Percentiles rank a stretch among this genome's conserved stretches.
These are phyloP conservation scores for Crithidia mellificae DNA, from an alignment of 208 protist genomes.

Conservation along the genomic window DNA sequence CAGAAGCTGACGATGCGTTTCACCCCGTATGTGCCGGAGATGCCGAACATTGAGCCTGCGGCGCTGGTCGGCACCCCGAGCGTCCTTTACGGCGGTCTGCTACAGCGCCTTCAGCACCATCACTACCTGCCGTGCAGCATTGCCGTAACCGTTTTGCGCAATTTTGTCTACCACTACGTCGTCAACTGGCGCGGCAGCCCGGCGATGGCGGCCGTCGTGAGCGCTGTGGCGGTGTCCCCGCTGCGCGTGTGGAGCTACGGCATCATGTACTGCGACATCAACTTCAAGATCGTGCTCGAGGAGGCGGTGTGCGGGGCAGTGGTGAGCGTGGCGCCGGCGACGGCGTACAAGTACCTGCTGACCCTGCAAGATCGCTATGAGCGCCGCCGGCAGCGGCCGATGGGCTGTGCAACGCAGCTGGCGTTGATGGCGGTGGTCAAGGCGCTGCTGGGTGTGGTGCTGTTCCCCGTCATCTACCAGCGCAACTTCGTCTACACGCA, in stretches of 20 bases:
- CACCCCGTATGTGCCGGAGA: slow-evolving; percentile 39
- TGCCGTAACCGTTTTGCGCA: slow-evolving; percentile 39
- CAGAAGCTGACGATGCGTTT: slow-evolving; percentile 59
- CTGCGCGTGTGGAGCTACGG: slow-evolving; percentile 72
- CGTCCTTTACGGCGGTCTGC: slow-evolving; percentile 23
- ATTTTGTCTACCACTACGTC: slow-evolving; percentile 67
- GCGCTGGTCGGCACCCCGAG: slow-evolving; percentile 23
- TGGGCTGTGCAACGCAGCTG: slow-evolving; percentile 36
- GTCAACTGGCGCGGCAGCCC: slow-evolving; percentile 32
- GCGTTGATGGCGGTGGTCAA: slow-evolving; percentile 50
- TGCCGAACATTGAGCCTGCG: slow-evolving; percentile 15
- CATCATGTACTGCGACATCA: slow-evolving; percentile 54
- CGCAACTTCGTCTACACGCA: slow-evolving; percentile 56
- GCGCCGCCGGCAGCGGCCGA: slow-evolving; percentile 28
- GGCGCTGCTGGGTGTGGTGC: slow-evolving; percentile 52
- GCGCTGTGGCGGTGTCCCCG: slow-evolving; percentile 46
- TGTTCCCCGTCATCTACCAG: slow-evolving; percentile 73
- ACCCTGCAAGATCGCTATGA: slow-evolving; percentile 47
- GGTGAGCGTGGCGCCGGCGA: slow-evolving; percentile 44
- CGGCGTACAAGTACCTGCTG: slow-evolving; percentile 40
- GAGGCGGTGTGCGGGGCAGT: slow-evolving; percentile 59
- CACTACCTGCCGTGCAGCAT: slow-evolving; percentile 43
- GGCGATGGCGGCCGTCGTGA: slow-evolving; percentile 38
- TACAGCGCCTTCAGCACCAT: slow-evolving; percentile 33
- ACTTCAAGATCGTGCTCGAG: slow-evolving; percentile 69